These are phyloP conservation scores for Ogataea pignaliae DNA, from an alignment of 805 yeast species.

Conservation along the genomic window DNA sequence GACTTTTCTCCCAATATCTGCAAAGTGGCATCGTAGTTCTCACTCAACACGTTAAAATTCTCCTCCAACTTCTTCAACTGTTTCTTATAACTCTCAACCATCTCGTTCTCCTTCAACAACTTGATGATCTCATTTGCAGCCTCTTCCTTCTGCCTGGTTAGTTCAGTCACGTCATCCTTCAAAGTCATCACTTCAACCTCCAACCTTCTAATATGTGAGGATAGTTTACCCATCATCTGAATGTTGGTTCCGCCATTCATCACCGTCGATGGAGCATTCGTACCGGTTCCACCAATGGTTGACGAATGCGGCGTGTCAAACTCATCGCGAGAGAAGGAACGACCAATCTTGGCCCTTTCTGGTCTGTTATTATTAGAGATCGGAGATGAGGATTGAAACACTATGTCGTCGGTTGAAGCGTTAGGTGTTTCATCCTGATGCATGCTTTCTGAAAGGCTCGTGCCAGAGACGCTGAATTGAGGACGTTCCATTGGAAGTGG, in stretches of 20 bases:
- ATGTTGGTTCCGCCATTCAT: slow-evolving; percentile 30
- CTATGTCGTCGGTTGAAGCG: slow-evolving; percentile 2
- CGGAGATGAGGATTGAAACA: slow-evolving; percentile 15
- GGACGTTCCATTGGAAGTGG: neutral
- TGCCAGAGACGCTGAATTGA: neutral
- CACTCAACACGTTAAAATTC: slow-evolving; percentile 14
- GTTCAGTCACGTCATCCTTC: slow-evolving; percentile 54
- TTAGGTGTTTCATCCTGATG: slow-evolving; percentile 6
- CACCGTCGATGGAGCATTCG: slow-evolving; percentile 11
- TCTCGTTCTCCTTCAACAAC: slow-evolving; percentile 52
- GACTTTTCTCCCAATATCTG: slow-evolving; percentile 81
- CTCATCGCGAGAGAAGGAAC: slow-evolving; percentile 15
- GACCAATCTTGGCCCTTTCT: slow-evolving; percentile 8
- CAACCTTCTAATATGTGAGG: slow-evolving; percentile 69
- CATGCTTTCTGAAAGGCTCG: neutral
- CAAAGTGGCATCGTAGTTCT: slow-evolving; percentile 43
- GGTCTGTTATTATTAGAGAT: slow-evolving; percentile 5
- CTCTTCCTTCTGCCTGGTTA: slow-evolving; percentile 54
- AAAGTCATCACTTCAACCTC: slow-evolving; percentile 71
- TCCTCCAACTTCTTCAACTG: slow-evolving; percentile 19
- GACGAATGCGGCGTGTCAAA: slow-evolving; percentile 21
- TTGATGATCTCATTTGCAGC: slow-evolving; percentile 65
- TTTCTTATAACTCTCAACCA: slow-evolving; percentile 30
- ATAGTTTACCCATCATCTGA: slow-evolving; percentile 71
- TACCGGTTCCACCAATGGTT: slow-evolving; percentile 14